Percentiles rank a stretch among this genome's conserved stretches.
Evolutionary conservation across 2,329 filamentous ascomycete genomes (phyloP).

Genomic region (Fusarium sororula): DNA sequence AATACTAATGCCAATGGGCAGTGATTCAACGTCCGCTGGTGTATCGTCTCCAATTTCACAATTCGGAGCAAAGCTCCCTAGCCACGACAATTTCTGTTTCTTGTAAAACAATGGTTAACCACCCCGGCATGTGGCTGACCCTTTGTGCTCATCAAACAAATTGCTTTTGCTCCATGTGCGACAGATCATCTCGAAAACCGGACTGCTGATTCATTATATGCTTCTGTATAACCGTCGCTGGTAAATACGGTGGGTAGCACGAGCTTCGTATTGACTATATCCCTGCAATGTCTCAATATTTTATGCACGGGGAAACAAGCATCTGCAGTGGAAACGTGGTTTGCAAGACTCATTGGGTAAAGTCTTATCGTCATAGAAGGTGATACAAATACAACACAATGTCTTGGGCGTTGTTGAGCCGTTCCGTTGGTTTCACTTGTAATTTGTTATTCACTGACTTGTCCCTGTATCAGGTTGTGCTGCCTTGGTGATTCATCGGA

Average conservation of each 20-base stretch:
- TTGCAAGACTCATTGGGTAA: not conserved
- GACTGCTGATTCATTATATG: conserved; percentile 11
- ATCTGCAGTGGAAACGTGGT: conserved; percentile 1
- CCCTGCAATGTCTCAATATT: conserved; percentile 1
- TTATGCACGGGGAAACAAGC: conserved; percentile 3
- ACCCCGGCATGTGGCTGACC: conserved; percentile 1
- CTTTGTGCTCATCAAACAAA: not conserved
- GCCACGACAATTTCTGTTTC: not conserved
- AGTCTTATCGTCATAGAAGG: conserved; percentile 21
- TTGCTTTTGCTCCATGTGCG: conserved; percentile 2
- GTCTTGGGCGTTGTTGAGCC: not conserved
- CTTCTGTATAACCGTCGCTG: not conserved
- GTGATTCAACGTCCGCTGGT: not conserved
- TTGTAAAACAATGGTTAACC: not conserved
- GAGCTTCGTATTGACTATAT: conserved; percentile 1
- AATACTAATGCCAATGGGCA: not conserved
- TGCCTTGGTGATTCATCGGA: conserved; percentile 6
- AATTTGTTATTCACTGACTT: not conserved
- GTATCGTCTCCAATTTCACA: not conserved
- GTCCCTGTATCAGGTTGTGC: not conserved
- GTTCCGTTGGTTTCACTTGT: conserved; percentile 7
- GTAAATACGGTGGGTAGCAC: not conserved
- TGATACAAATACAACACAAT: not conserved
- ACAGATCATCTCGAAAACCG: not conserved
- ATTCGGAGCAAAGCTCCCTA: not conserved